phyloP scores from a whole-genome alignment of 805 yeast genomes.

The Dipodascopsis tothii region DNA sequence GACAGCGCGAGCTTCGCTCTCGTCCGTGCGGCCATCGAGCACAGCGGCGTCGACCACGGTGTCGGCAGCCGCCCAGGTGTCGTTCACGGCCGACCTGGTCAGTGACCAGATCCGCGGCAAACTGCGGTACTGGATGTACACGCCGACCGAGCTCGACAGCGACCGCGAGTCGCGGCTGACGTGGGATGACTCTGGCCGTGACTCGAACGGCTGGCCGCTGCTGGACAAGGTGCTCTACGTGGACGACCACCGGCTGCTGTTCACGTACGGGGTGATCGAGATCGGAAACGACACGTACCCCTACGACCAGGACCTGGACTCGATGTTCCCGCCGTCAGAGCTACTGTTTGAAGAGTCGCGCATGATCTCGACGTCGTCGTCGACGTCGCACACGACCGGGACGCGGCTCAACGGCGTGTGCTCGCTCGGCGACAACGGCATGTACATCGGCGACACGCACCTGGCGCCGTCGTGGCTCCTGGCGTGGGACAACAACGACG shows the following conservation, averaged over 20 bases:
- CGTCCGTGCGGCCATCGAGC: background rate
- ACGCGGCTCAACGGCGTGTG: background rate
- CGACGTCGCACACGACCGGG: background rate
- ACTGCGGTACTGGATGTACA: slow-evolving; percentile 9
- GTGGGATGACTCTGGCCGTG: slow-evolving; percentile 14
- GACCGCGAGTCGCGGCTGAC: slow-evolving; percentile 8
- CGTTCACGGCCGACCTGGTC: background rate
- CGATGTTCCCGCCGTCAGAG: background rate
- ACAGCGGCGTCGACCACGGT: background rate
- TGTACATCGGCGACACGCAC: background rate
- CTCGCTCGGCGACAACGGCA: background rate
- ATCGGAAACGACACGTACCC: slow-evolving; percentile 3
- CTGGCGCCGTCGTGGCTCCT: slow-evolving; percentile 34
- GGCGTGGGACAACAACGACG: slow-evolving; percentile 34
- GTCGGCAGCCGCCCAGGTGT: background rate
- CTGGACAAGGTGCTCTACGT: slow-evolving; percentile 8
- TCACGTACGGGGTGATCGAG: slow-evolving; percentile 14
- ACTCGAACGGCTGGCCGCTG: slow-evolving; percentile 17
- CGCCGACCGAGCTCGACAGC: slow-evolving; percentile 5
- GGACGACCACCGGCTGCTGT: slow-evolving; percentile 10
- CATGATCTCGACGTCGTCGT: background rate
- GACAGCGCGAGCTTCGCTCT: background rate
- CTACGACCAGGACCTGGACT: background rate
- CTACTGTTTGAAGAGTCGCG: background rate
- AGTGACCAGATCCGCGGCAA: slow-evolving; percentile 1